Evolutionary conservation across 164 flowering plant genomes (phyloP), one percentile per base, ranked within the genome.

Genomic region (Cinnamomum micranthum): DNA sequence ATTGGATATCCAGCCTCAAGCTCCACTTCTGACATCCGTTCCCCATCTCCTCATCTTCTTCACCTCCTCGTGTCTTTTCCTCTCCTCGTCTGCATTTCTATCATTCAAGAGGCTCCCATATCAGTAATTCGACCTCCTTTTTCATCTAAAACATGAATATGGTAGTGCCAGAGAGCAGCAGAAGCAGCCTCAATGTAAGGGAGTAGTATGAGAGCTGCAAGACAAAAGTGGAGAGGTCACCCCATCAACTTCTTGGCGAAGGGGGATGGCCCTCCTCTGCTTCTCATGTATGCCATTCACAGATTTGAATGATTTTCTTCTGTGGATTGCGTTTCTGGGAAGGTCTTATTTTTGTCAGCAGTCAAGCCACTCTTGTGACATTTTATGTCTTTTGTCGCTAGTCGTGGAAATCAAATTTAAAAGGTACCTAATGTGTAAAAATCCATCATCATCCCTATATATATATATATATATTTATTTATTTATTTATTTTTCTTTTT

Each of bases 201-300:
- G 85, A 86, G 76, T 80, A 91, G 6, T 84, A 80, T 75, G 84
- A 77, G 47, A 78, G 64, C 27, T 86, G 83, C 83, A 76, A 68
- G 10, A 87, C 71, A 97, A 97, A 65, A 77, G 20, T 92, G 98
- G 98, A 89, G 82, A 77, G 91, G 87, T 25, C 76, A 88, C 79
- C 51, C 82, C 62, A 89, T 94, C 66, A 94, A 86, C 68, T 94
- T 88, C 87, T 83, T 91, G 62, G 84, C 77, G 7, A 70, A 10
- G 76, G 71, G 75, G 2, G 58, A 27, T n/a, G 52, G 79, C 13
- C 87, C 94, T 76, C 86, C 95, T 66, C 81, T 94, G 68, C 90
- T 94, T 68, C 93, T 94, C 11, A 93, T 94, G 75, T 97, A 94
- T 41, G 47, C 47, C 10, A 4, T 41, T 41, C 0, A 11, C 47